Conservation (phyloP, 805 yeast species). For the Deakozyma indianensis region DNA sequence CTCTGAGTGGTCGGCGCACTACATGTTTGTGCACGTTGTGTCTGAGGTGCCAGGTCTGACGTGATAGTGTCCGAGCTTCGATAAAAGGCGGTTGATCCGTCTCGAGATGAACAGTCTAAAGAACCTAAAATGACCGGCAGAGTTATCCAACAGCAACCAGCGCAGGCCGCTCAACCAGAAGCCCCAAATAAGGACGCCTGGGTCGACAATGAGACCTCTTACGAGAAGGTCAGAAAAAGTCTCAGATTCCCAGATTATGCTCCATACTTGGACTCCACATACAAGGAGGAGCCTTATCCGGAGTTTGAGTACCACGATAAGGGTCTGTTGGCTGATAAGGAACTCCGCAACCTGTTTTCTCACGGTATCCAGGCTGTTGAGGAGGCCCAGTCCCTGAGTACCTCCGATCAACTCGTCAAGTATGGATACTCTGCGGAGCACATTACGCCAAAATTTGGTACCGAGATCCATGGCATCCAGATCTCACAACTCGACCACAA, state of each 20-base stretch:
- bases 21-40: too few relatives aligned
- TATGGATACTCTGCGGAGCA: constrained; percentile 17
- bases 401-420: constrained; percentile 11
- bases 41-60: too few relatives aligned
- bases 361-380: constrained; percentile 14
- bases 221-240: constrained; percentile 2
- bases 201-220: background rate
- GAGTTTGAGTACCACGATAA: constrained; percentile 47
- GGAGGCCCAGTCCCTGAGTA: constrained; percentile 4
- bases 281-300: constrained; percentile 36
- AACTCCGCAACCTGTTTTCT: constrained; percentile 34
- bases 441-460: constrained; percentile 56
- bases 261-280: constrained; percentile 55
- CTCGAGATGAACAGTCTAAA: too few relatives aligned
- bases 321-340: constrained; percentile 54
- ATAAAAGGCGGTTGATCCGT: too few relatives aligned
- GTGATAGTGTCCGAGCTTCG: too few relatives aligned
- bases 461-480: constrained; percentile 52
- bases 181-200: background rate
- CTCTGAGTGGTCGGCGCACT: too few relatives aligned
- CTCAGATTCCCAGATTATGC: constrained; percentile 39
- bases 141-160: too few relatives aligned
- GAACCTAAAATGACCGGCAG: too few relatives aligned
- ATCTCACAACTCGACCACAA: constrained; percentile 35
- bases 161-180: background rate